phyloP scores from a whole-genome alignment of 768 basidiomycete genomes.

The Trametes gibbosa region DNA sequence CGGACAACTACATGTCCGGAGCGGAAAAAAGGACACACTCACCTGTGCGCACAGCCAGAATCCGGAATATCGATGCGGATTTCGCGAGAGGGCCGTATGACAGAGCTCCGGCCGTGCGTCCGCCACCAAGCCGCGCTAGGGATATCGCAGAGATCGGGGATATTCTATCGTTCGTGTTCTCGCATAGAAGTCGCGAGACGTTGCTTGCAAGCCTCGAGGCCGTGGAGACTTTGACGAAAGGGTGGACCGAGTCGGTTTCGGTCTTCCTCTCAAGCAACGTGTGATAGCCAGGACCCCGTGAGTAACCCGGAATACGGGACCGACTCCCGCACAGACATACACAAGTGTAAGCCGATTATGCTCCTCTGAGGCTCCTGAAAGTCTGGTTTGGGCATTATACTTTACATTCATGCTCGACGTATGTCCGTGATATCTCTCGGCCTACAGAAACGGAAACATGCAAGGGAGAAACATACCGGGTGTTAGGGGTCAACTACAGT shows the following conservation, averaged over 20 bases:
- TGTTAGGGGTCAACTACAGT: too few relatives aligned
- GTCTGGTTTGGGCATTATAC: too few relatives aligned
- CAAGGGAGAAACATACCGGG: too few relatives aligned
- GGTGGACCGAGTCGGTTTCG: too few relatives aligned
- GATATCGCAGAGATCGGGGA: conserved; percentile 10
- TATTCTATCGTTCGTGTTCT: not conserved
- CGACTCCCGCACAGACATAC: not conserved
- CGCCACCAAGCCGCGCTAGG: conserved; percentile 8
- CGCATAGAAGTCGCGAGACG: not conserved
- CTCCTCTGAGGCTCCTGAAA: too few relatives aligned
- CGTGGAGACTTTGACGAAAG: not conserved
- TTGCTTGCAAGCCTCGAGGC: conserved; percentile 12
- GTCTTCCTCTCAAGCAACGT: too few relatives aligned
- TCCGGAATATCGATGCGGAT: conserved; percentile 14
- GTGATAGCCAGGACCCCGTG: conserved; percentile 2
- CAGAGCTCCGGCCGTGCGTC: conserved; percentile 9
- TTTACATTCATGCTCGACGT: too few relatives aligned
- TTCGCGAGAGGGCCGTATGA: conserved; percentile 6
- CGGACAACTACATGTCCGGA: conserved; percentile 6
- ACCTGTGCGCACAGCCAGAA: conserved; percentile 16
- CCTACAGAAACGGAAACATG: too few relatives aligned
- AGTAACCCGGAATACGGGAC: not conserved
- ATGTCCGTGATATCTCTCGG: too few relatives aligned
- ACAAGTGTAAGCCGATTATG: too few relatives aligned
- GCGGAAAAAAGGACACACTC: conserved; percentile 11